Conservation (phyloP, 306 rosid species). For the Trifolium subterraneum region DNA sequence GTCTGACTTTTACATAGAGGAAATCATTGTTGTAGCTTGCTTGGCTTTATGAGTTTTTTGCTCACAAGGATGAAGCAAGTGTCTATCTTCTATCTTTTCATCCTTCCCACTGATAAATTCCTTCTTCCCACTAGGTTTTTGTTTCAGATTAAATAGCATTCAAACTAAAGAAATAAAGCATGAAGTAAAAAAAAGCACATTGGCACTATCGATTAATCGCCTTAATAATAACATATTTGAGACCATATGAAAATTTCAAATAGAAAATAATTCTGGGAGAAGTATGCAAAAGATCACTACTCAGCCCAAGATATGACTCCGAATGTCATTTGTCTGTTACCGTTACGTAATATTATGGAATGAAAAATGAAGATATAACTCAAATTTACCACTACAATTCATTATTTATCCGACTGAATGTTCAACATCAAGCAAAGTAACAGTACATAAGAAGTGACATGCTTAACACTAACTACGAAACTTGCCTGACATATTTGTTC, state of each 20-base stretch:
- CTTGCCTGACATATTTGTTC: slow-evolving; percentile 27
- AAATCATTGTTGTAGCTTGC: not conserved
- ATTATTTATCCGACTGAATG: slow-evolving; percentile 41
- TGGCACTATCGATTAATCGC: not conserved
- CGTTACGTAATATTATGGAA: slow-evolving; percentile 31
- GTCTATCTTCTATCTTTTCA: not conserved
- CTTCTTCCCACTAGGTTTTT: not conserved
- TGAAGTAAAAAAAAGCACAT: not conserved
- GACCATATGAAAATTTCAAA: not conserved
- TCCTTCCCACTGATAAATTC: not conserved
- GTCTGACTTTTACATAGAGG: not conserved
- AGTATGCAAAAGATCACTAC: slow-evolving; percentile 1
- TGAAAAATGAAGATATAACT: slow-evolving; percentile 13
- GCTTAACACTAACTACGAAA: slow-evolving; percentile 37
- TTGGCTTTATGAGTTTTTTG: not conserved
- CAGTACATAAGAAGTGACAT: slow-evolving; percentile 28
- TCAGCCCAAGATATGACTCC: not conserved
- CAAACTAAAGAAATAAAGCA: not conserved
- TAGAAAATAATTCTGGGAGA: too few relatives aligned
- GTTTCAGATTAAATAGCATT: not conserved
- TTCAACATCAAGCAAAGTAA: slow-evolving; percentile 38
- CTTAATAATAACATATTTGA: not conserved
- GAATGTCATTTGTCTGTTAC: slow-evolving; percentile 19
- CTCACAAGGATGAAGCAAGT: not conserved
- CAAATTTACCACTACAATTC: slow-evolving; percentile 25